phyloP scores from a whole-genome alignment of 2,329 filamentous ascomycete species.

The Penicillium sp. region DNA sequence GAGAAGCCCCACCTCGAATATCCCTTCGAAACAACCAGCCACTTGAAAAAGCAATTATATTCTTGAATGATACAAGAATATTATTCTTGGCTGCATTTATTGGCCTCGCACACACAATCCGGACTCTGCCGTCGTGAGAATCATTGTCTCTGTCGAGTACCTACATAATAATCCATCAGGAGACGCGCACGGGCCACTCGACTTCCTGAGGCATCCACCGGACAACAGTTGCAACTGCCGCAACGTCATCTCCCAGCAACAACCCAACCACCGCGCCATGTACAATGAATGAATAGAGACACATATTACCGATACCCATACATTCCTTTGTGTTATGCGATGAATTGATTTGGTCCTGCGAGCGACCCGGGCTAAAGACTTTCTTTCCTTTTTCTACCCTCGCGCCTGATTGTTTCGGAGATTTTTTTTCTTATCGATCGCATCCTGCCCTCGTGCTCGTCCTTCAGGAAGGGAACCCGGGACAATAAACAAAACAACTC shows the following conservation, averaged over 20 bases:
- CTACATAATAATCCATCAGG: too few relatives aligned
- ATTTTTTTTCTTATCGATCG: neutral
- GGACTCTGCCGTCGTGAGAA: too few relatives aligned
- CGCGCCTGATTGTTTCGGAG: neutral
- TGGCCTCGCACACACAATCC: too few relatives aligned
- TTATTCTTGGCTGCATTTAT: too few relatives aligned
- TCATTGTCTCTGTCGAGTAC: too few relatives aligned
- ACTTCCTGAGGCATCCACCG: neutral
- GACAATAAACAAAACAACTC: neutral
- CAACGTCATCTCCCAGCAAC: conserved; percentile 1
- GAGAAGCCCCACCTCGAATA: too few relatives aligned
- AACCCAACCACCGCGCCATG: neutral
- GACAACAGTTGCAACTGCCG: neutral
- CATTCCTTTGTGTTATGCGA: neutral
- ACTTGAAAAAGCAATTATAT: neutral
- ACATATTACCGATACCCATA: neutral
- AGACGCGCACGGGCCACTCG: neutral
- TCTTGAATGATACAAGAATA: too few relatives aligned
- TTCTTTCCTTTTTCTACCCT: neutral
- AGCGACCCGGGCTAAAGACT: neutral
- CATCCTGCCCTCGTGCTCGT: neutral
- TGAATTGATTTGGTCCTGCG: neutral
- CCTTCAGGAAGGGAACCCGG: neutral
- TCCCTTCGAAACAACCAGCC: neutral
- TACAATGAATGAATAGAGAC: neutral